Percentiles rank a stretch among this genome's conserved stretches.
Conservation (phyloP, 2,329 filamentous ascomycete species). For the Penicillium brasilianum region DNA sequence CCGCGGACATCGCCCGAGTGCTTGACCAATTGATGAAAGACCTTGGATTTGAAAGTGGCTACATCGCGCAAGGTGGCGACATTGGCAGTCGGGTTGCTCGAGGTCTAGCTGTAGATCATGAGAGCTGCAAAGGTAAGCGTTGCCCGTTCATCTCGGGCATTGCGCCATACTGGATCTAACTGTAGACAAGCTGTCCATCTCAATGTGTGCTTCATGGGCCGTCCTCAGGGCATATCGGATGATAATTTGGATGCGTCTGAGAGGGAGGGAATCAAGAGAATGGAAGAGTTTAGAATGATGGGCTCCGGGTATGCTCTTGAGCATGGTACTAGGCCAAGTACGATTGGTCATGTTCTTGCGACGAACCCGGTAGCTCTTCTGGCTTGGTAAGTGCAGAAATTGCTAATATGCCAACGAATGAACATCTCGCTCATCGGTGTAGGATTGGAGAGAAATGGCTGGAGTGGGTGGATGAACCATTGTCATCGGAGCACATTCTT, state of each 20-base stretch:
- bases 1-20: conserved; percentile 32
- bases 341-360: conserved; percentile 42
- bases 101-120: conserved; percentile 31
- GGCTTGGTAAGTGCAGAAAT: conserved; percentile 33
- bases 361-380: conserved; percentile 39
- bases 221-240: conserved; percentile 31
- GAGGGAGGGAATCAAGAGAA: conserved; percentile 37
- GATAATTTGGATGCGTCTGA: conserved; percentile 30
- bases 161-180: not conserved
- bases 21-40: conserved; percentile 38
- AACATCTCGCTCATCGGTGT: not conserved
- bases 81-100: conserved; percentile 37
- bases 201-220: conserved; percentile 35
- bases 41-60: conserved; percentile 37
- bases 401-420: not conserved
- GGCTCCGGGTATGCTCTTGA: conserved; percentile 36
- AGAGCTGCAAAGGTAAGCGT: conserved; percentile 38
- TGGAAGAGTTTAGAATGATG: conserved; percentile 23
- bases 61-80: conserved; percentile 41
- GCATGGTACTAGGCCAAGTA: conserved; percentile 41
- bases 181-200: conserved; percentile 34
- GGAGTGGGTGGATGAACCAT: conserved; percentile 43
- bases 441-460: conserved; percentile 50
- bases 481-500: conserved; percentile 39
- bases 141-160: not conserved